phyloP scores from a whole-genome alignment of 176 grass and related monocot species.

The Carex littledalei region DNA sequence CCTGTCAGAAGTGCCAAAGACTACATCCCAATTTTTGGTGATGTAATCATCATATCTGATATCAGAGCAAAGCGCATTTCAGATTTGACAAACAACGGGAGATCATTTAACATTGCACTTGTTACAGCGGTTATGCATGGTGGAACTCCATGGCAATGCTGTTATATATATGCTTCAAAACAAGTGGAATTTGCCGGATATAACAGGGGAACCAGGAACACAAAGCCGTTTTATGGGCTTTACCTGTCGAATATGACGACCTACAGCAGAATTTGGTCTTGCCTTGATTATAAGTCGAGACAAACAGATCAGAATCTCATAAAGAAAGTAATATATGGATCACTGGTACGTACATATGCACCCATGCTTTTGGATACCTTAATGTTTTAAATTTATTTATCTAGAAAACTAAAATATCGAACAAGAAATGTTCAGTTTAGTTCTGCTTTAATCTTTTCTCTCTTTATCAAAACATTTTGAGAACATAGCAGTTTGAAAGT shows the following conservation, averaged over 20 bases:
- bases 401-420: background rate
- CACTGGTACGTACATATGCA: background rate
- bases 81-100: background rate
- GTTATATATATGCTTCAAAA: background rate
- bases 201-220: background rate
- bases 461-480: background rate
- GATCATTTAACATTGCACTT: slow-evolving; percentile 4
- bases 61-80: background rate
- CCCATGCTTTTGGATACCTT: background rate
- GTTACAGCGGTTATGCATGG: background rate
- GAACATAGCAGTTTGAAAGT: background rate
- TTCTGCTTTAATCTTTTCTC: background rate
- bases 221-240: background rate
- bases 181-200: background rate
- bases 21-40: background rate
- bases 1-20: background rate
- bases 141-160: background rate
- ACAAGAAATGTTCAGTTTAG: background rate
- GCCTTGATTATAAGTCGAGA: background rate
- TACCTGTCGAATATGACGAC: slow-evolving; percentile 22
- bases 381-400: background rate
- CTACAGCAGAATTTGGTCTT: slow-evolving; percentile 22
- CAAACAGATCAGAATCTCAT: background rate
- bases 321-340: background rate
- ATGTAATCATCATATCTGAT: slow-evolving; percentile 16